Evolutionary conservation across 1,284 basidiomycete species (phyloP), one percentile per base, ranked within the genome.

Genomic region (Fomes fomentarius): DNA sequence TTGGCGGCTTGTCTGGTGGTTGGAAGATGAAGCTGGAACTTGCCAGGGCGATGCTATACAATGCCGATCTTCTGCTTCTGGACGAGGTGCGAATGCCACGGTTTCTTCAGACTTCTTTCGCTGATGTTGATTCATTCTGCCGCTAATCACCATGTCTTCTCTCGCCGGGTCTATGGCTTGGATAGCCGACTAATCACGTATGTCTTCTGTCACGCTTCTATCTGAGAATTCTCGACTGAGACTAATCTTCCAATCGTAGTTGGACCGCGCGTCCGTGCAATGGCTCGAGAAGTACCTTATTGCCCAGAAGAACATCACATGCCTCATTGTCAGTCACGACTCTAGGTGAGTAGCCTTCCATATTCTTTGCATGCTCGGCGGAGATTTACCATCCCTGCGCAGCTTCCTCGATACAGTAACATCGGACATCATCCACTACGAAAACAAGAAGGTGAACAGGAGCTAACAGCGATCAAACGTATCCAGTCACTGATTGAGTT

Each of bases 1-100:
- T 98, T 57, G 92, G 91, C 45, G 91, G 93, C 50, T 79, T 98
- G 56, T 98, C 95, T 19, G 97, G 97, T 72, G 96, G 97, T 47
- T 99, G 96, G 96, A 99, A 99, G 81, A 99, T 99, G 96, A 94
- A 94, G 78, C 84, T 94, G 59, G 96, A 91, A 76, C 83, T 91
- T 44, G 94, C 90, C 14, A 80, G 94, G 65, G 95, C 95, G n/a
- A 97, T 97, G 93, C 76, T 97, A 49, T 96, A 96, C 76, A 93
- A 95, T 67, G 97, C 96, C 34, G 95, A 98, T 75, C 84, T 98
- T 49, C 81, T 98, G 43, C 80, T 98, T 50, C 85, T 98, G 48
- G 94, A 95, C 70, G 89, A 91, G 78, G 85, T 88, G 54, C 62
- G 70, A 47, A 21, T 46, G 17, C 47, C 39, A 25, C 50, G 34